phyloP scores from a whole-genome alignment of 2,329 filamentous ascomycete genomes.

The Gremmenia infestans region DNA sequence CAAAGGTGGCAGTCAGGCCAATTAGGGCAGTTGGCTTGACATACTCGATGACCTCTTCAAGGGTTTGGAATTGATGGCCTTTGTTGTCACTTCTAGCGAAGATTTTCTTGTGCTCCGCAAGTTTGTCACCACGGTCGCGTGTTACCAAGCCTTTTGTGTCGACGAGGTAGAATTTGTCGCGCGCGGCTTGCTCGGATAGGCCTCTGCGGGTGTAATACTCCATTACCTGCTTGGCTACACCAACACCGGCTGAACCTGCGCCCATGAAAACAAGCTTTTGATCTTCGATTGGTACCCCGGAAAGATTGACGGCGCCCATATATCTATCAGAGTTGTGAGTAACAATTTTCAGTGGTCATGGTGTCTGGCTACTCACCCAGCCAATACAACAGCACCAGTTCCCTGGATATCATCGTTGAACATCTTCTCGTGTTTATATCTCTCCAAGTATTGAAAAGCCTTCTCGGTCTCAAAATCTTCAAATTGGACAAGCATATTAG shows the following conservation, averaged over 20 bases:
- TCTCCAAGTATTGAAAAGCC: slow-evolving; percentile 87
- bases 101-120: slow-evolving; percentile 84
- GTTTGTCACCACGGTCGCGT: slow-evolving; percentile 83
- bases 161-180: slow-evolving; percentile 92
- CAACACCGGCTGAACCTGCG: slow-evolving; percentile 90
- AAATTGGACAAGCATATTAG: slow-evolving; percentile 74
- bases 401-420: slow-evolving; percentile 99
- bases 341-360: no score
- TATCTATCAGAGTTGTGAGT: slow-evolving; percentile 40
- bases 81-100: slow-evolving; percentile 62
- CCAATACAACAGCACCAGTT: slow-evolving; percentile 90
- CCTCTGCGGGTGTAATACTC: slow-evolving; percentile 95
- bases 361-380: slow-evolving; percentile 51
- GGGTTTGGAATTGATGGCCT: slow-evolving; percentile 66
- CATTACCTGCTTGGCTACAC: slow-evolving; percentile 95
- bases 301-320: slow-evolving; percentile 73
- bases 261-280: slow-evolving; percentile 96
- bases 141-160: slow-evolving; percentile 97
- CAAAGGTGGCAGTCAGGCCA: slow-evolving; percentile 89
- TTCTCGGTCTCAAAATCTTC: slow-evolving; percentile 93
- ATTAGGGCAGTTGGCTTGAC: slow-evolving; percentile 93
- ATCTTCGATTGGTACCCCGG: slow-evolving; percentile 78
- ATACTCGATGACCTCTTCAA: slow-evolving; percentile 89
- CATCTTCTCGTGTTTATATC: slow-evolving; percentile 89
- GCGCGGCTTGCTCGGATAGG: slow-evolving; percentile 79